Evolutionary conservation across 1,139 yeast species (phyloP).

Genomic region (Hyphopichia buzzinii): DNA sequence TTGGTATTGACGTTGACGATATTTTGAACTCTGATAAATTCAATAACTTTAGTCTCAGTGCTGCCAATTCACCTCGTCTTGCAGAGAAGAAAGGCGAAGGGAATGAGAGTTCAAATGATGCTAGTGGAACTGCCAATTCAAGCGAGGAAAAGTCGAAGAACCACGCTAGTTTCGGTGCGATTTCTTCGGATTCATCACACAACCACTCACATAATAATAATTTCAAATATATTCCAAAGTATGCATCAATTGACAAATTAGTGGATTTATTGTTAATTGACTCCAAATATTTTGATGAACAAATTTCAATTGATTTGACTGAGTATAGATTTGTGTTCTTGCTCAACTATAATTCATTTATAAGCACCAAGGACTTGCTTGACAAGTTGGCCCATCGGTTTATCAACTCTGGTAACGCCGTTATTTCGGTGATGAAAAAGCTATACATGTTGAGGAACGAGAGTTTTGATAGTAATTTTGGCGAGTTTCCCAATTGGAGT

Average conservation of each 20-base stretch:
- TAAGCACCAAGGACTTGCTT: slow-evolving; percentile 41
- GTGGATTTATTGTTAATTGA: slow-evolving; percentile 44
- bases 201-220: slow-evolving; percentile 8
- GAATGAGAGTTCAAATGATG: not conserved
- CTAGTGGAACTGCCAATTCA: slow-evolving; percentile 2
- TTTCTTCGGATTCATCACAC: slow-evolving; percentile 9
- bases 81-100: slow-evolving; percentile 5
- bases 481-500: slow-evolving; percentile 57
- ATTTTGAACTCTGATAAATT: slow-evolving; percentile 44
- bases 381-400: slow-evolving; percentile 45
- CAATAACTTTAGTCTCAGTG: slow-evolving; percentile 27
- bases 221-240: slow-evolving; percentile 37
- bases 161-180: slow-evolving; percentile 4
- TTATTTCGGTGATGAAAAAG: slow-evolving; percentile 45
- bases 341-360: slow-evolving; percentile 42
- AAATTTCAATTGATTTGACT: slow-evolving; percentile 38
- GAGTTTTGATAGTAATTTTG: slow-evolving; percentile 5
- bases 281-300: slow-evolving; percentile 35
- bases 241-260: slow-evolving; percentile 39
- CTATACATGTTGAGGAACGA: slow-evolving; percentile 13
- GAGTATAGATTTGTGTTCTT: slow-evolving; percentile 46
- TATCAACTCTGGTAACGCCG: slow-evolving; percentile 48
- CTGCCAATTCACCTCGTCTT: slow-evolving; percentile 10
- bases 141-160: slow-evolving; percentile 6
- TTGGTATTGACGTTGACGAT: slow-evolving; percentile 48